Conservation (phyloP, 164 flowering plant species). For the Vitis riparia region DNA sequence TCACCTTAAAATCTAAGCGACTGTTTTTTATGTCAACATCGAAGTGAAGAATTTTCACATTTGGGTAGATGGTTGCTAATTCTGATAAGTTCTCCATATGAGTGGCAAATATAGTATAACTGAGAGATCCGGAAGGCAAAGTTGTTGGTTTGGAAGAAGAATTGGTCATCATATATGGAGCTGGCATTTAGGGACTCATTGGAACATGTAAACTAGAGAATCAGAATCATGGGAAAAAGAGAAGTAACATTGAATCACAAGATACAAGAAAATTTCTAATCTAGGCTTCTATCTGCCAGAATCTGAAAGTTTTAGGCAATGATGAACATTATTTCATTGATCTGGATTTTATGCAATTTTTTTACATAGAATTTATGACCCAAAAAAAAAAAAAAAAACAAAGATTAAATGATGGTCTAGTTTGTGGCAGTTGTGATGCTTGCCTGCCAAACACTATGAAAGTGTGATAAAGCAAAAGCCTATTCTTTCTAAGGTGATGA, state of each 20-base stretch:
- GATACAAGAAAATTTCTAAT: neutral
- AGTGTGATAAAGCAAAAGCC: too few species aligned
- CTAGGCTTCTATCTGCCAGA: neutral
- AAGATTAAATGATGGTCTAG: too few species aligned
- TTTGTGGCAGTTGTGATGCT: too few species aligned
- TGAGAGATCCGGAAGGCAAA: slow-evolving; percentile 26
- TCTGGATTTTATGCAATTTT: too few species aligned
- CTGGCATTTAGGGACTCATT: neutral
- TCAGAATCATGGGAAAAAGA: neutral
- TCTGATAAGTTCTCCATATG: slow-evolving; percentile 94
- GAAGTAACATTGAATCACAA: neutral
- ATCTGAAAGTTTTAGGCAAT: neutral
- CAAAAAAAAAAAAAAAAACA: too few species aligned
- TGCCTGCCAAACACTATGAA: too few species aligned
- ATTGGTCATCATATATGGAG: neutral
- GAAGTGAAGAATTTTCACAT: slow-evolving; percentile 90
- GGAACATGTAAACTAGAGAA: neutral
- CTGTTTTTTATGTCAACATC: slow-evolving; percentile 72
- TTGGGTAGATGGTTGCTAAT: slow-evolving; percentile 83
- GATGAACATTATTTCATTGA: neutral
- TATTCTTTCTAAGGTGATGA: too few species aligned
- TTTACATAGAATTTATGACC: too few species aligned
- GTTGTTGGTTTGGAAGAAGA: neutral
- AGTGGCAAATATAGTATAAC: slow-evolving; percentile 93
- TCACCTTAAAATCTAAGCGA: slow-evolving; percentile 90